Conservation (phyloP, 345 rosid genomes). For the Bretschneidera sinensis region DNA sequence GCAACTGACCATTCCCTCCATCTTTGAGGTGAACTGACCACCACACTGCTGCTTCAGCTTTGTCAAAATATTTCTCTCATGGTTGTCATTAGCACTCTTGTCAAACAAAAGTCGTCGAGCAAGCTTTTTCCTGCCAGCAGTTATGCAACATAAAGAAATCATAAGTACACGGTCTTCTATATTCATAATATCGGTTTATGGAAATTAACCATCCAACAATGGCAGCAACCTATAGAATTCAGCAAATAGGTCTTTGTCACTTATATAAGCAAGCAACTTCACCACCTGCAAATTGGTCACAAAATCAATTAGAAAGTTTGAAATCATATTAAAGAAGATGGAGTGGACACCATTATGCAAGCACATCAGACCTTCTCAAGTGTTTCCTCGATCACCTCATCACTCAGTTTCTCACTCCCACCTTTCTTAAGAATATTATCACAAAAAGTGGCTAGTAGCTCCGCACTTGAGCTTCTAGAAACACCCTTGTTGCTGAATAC, state of each 20-base stretch:
- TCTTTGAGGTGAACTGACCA: conserved; percentile 75
- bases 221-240: conserved; percentile 53
- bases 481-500: conserved; percentile 64
- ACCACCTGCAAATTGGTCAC: conserved; percentile 39
- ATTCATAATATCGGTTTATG: no score
- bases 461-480: conserved; percentile 62
- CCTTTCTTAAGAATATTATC: conserved; percentile 68
- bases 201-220: neutral
- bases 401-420: conserved; percentile 69
- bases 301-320: neutral
- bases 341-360: neutral
- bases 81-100: conserved; percentile 66
- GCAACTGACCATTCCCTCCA: conserved; percentile 74
- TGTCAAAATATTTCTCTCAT: conserved; percentile 65
- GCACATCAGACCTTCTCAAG: conserved; percentile 51
- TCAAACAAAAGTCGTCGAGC: conserved; percentile 59
- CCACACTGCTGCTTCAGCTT: conserved; percentile 78
- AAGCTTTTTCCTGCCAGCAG: conserved; percentile 51
- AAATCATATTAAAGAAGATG: neutral
- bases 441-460: conserved; percentile 59
- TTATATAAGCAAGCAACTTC: conserved; percentile 64
- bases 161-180: neutral
- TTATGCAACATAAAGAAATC: conserved; percentile 2
- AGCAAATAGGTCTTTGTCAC: conserved; percentile 68
- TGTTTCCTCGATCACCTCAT: conserved; percentile 66